Percentiles rank a stretch among this genome's conserved stretches.
Evolutionary conservation across 2,329 filamentous ascomycete genomes (phyloP).

Genomic region (Lachnellula willkommii): DNA sequence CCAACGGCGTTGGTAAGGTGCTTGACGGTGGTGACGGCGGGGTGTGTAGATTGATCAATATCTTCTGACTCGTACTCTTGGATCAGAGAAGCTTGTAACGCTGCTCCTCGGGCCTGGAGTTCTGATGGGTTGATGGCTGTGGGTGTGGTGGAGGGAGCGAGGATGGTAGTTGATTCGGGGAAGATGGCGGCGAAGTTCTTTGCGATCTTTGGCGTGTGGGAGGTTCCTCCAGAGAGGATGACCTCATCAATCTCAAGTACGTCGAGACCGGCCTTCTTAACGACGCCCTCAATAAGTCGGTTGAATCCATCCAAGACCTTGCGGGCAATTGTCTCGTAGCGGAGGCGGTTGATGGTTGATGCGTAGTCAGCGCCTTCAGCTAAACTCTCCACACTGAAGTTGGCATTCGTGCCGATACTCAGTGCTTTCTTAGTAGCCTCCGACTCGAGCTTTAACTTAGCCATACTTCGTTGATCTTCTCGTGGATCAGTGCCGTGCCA

Average conservation of each 20-base stretch:
- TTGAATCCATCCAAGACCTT: conserved; percentile 88
- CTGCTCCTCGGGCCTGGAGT: conserved; percentile 80
- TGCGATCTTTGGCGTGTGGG: conserved; percentile 91
- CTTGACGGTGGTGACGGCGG: conserved; percentile 87
- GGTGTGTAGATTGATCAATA: conserved; percentile 93
- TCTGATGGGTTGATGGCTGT: conserved; percentile 90
- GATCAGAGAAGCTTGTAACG: conserved; percentile 90
- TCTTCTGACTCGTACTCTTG: conserved; percentile 91
- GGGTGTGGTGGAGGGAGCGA: conserved; percentile 74
- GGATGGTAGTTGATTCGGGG: conserved; percentile 69
- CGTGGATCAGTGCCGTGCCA: conserved; percentile 83
- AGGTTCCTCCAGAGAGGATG: conserved; percentile 84
- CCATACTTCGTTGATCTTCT: conserved; percentile 71
- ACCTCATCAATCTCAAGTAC: conserved; percentile 92
- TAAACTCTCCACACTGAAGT: conserved; percentile 88
- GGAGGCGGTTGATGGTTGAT: conserved; percentile 83
- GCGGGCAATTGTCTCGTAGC: conserved; percentile 82
- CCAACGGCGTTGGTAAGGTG: conserved; percentile 87
- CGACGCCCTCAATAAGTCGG: conserved; percentile 72
- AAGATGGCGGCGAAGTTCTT: conserved; percentile 74
- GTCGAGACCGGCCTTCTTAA: conserved; percentile 90
- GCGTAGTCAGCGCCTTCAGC: conserved; percentile 86
- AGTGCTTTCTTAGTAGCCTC: conserved; percentile 90
- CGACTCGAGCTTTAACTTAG: conserved; percentile 87
- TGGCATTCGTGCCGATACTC: conserved; percentile 80